These are phyloP conservation scores for Crithidia bombi DNA, from an alignment of 208 protist species.

Conservation along the genomic window DNA sequence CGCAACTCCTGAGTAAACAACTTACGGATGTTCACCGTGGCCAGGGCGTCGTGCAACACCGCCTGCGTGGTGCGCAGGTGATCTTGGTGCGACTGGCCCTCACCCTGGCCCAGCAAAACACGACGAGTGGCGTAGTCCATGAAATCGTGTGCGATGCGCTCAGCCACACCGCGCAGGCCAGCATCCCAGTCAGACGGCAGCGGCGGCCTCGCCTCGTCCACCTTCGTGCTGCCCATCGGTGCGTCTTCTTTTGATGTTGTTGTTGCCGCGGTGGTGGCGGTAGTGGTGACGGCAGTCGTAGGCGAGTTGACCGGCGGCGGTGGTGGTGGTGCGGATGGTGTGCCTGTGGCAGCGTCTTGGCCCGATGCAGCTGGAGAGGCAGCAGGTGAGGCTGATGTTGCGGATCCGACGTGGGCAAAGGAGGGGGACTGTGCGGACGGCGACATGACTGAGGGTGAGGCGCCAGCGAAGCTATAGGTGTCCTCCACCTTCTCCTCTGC, in stretches of 20 bases:
- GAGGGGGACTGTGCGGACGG: not conserved
- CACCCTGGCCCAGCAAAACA: conserved; percentile 25
- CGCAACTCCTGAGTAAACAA: conserved; percentile 33
- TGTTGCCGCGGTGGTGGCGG: not conserved
- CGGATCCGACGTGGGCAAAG: not conserved
- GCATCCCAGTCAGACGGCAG: conserved; percentile 48
- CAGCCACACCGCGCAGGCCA: conserved; percentile 50
- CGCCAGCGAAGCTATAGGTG: not conserved
- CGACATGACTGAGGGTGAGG: conserved; percentile 6
- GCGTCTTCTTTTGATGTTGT: not conserved
- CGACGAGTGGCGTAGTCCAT: conserved; percentile 36
- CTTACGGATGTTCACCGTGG: not conserved
- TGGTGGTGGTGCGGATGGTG: not conserved
- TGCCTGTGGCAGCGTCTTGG: not conserved
- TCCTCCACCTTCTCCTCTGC: conserved; percentile 1
- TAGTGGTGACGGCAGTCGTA: not conserved
- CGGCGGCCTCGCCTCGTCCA: not conserved
- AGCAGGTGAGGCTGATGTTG: not conserved
- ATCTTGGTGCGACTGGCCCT: conserved; percentile 29
- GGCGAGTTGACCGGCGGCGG: not conserved
- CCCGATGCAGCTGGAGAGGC: not conserved
- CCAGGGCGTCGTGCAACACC: conserved; percentile 22
- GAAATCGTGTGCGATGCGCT: conserved; percentile 55
- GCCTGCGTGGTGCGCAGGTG: conserved; percentile 21
- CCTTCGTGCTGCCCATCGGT: not conserved